phyloP scores from a whole-genome alignment of 2,329 filamentous ascomycete genomes.

The Arthrobotrys conoides region DNA sequence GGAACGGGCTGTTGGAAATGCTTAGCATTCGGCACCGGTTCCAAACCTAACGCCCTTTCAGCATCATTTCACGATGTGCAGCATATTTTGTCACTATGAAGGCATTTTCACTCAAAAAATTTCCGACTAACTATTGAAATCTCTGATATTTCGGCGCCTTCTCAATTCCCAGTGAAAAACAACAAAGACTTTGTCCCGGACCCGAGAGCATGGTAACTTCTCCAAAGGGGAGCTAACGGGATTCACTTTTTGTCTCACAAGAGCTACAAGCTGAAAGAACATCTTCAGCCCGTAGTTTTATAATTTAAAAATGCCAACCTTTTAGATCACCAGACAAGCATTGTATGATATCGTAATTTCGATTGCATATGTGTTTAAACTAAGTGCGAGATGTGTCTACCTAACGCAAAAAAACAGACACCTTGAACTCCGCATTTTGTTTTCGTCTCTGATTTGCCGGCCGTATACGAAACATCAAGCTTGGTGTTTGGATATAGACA shows the following conservation, averaged over 20 bases:
- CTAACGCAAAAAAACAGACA: slow-evolving; percentile 15
- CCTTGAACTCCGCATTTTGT: slow-evolving; percentile 25
- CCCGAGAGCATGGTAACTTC: background rate
- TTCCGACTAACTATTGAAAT: background rate
- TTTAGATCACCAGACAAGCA: background rate
- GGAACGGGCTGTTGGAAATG: slow-evolving; percentile 33
- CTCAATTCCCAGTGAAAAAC: background rate
- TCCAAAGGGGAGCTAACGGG: background rate
- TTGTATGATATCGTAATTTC: background rate
- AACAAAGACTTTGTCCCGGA: background rate
- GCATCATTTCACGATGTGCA: slow-evolving; percentile 33
- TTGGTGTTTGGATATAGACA: slow-evolving; percentile 38
- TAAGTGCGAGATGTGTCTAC: slow-evolving; percentile 6
- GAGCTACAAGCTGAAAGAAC: background rate
- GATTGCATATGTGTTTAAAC: background rate
- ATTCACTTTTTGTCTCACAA: background rate
- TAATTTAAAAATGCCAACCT: background rate
- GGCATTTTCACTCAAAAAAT: background rate
- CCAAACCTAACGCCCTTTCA: slow-evolving; percentile 3
- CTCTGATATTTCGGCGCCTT: background rate
- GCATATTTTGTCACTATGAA: slow-evolving; percentile 6
- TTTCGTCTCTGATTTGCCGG: slow-evolving; percentile 20
- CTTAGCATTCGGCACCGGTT: slow-evolving; percentile 1
- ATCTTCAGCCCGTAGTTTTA: too few relatives aligned
- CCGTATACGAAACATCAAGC: slow-evolving; percentile 21